Evolutionary conservation across 1,139 yeast genomes (phyloP), one percentile per base, ranked within the genome.

Genomic region (Magnusiomyces tetraspermus): DNA sequence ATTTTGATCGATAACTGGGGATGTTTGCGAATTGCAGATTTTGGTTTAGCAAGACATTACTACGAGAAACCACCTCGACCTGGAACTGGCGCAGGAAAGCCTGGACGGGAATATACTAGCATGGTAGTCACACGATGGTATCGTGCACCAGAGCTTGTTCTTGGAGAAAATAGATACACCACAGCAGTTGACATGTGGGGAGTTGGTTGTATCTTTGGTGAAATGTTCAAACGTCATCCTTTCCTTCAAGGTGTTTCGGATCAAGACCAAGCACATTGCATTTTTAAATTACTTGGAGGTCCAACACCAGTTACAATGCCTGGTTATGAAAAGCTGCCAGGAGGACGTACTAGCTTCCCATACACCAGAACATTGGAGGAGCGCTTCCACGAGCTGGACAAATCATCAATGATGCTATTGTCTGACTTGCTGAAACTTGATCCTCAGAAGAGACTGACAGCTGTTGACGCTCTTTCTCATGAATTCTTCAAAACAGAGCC

Each of bases 121-220:
- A 76, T 89, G 57, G 98, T 92, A 2, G 97, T 92, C 24, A 92
- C 98, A 0, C 72, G 98, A 61, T 92, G 98, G 98, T 92, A 94
- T 68, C 75, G 99, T 55, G 95, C 98, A 0, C 98, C 97, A 0
- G 97, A 92, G 67, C 75, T 92, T 23, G 76, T 92, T 24, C 70
- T 92, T 52, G 97, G 97, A 1, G 96, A 89, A 60, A 74, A 85
- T 57, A 74, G 77, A 55, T 92, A 92, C 64, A 89, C 97, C 1
- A 86, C 97, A 0, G 95, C 97, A 0, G 90, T 92, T 21, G 97
- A 92, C 69, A 76, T 92, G 69, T 92, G 98, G 98, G 97, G 97
- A 0, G 79, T 87, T 13, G 98, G 98, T 1, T 94, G 98, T 70
- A 95, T 94, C 0, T 83, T 94, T 67, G 98, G 89, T 0, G 99